These are phyloP conservation scores for Spinacia oleracea DNA, from an alignment of 179 eudicot genomes.

Conservation along the genomic window DNA sequence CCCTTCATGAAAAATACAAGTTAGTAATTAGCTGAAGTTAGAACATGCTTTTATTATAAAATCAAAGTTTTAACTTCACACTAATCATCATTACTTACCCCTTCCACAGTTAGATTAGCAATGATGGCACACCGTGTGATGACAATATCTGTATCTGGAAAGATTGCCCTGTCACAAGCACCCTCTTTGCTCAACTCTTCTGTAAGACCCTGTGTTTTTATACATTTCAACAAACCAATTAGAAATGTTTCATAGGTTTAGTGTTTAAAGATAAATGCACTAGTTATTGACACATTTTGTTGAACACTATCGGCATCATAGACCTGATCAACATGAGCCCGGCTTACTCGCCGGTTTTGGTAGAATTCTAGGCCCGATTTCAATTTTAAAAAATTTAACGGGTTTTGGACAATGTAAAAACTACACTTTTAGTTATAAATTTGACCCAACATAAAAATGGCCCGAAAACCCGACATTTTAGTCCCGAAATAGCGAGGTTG, in stretches of 20 bases:
- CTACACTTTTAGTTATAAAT: no score
- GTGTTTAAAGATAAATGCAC: background rate
- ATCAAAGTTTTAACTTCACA: background rate
- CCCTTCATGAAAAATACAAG: constrained; percentile 48
- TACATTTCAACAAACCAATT: background rate
- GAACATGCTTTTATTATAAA: background rate
- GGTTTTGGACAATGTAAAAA: no score
- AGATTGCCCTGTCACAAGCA: constrained; percentile 82
- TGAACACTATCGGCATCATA: no score
- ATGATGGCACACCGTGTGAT: constrained; percentile 53
- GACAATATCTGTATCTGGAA: constrained; percentile 55
- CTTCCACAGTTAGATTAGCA: constrained; percentile 56
- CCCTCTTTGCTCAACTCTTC: constrained; percentile 83
- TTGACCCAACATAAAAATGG: no score
- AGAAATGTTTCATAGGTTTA: background rate
- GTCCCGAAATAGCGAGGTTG: no score
- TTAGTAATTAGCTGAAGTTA: background rate
- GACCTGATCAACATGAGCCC: no score
- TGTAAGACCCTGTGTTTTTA: constrained; percentile 65
- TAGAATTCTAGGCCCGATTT: no score
- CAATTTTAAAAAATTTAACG: no score
- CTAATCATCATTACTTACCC: constrained; percentile 42
- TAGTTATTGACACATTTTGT: background rate
- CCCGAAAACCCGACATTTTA: no score
- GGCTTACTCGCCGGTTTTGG: no score